Conservation (phyloP, 768 basidiomycete species). For the Suillus spraguei region DNA sequence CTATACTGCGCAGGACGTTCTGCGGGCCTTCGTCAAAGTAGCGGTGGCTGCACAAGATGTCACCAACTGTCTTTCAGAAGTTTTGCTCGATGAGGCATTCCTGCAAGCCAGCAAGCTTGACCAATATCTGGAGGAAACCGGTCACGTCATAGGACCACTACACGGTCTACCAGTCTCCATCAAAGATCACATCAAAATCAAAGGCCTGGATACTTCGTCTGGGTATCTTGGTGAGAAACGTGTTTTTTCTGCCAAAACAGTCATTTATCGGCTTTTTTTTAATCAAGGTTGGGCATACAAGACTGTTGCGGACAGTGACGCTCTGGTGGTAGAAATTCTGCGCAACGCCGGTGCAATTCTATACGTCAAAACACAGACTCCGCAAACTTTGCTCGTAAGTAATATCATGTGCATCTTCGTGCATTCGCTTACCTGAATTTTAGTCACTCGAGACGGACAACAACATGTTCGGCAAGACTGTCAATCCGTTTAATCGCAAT, state of each 20-base stretch:
- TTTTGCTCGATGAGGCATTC: constrained; percentile 56
- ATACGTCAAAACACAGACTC: constrained; percentile 50
- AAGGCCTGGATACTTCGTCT: constrained; percentile 43
- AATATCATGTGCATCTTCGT: constrained; percentile 7
- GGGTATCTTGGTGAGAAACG: constrained; percentile 29
- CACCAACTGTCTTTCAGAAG: constrained; percentile 59
- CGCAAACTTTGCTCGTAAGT: constrained; percentile 51
- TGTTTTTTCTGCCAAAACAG: background rate
- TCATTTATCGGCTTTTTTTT: constrained; percentile 24
- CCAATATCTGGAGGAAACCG: constrained; percentile 44
- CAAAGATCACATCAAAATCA: constrained; percentile 50
- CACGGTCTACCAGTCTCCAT: constrained; percentile 48
- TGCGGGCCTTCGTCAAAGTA: constrained; percentile 29
- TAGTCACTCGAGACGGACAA: constrained; percentile 57
- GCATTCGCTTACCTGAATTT: constrained; percentile 16
- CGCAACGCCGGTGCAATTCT: constrained; percentile 47
- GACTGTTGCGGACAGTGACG: constrained; percentile 41
- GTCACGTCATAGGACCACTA: constrained; percentile 47
- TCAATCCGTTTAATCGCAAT: constrained; percentile 64
- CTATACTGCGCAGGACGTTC: constrained; percentile 28
- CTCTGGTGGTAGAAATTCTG: constrained; percentile 46
- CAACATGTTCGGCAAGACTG: constrained; percentile 57
- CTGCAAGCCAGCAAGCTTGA: constrained; percentile 53
- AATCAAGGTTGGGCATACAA: constrained; percentile 42
- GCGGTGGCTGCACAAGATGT: constrained; percentile 33